Evolutionary conservation across 768 basidiomycete species (phyloP).

Genomic region (Lepiota brunneoincarnata): DNA sequence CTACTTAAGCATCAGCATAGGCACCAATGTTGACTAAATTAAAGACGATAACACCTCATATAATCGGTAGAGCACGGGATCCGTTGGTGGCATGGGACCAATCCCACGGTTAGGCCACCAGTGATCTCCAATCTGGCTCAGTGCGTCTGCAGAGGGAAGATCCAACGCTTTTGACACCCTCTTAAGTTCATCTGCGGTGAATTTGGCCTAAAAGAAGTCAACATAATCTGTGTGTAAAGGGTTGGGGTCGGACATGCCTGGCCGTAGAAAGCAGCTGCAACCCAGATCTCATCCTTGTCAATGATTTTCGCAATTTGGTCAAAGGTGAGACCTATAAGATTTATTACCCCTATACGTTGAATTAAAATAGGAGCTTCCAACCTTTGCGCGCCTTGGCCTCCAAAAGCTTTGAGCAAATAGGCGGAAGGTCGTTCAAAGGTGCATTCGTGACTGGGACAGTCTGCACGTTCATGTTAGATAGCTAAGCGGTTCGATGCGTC

Average conservation of each 20-base stretch:
- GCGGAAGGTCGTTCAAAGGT: constrained; percentile 51
- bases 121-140: constrained; percentile 50
- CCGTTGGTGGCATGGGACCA: constrained; percentile 69
- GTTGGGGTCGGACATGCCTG: constrained; percentile 43
- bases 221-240: background rate
- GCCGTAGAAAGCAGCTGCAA: constrained; percentile 79
- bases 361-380: constrained; percentile 14
- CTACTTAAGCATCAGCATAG: constrained; percentile 27
- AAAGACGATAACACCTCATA: constrained; percentile 59
- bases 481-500: background rate
- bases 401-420: constrained; percentile 47
- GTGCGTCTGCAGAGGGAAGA: constrained; percentile 34
- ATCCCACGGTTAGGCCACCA: constrained; percentile 79
- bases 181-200: constrained; percentile 55
- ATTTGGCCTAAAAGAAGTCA: constrained; percentile 55
- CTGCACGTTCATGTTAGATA: constrained; percentile 19
- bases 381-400: constrained; percentile 71
- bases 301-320: constrained; percentile 64
- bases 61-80: constrained; percentile 79
- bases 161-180: constrained; percentile 50
- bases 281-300: constrained; percentile 76
- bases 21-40: background rate
- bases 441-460: constrained; percentile 37
- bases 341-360: background rate
- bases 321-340: constrained; percentile 58